Base-by-base conservation (phyloP, 495 filamentous ascomycete species). In the Bacidia gigantensis region DNA sequence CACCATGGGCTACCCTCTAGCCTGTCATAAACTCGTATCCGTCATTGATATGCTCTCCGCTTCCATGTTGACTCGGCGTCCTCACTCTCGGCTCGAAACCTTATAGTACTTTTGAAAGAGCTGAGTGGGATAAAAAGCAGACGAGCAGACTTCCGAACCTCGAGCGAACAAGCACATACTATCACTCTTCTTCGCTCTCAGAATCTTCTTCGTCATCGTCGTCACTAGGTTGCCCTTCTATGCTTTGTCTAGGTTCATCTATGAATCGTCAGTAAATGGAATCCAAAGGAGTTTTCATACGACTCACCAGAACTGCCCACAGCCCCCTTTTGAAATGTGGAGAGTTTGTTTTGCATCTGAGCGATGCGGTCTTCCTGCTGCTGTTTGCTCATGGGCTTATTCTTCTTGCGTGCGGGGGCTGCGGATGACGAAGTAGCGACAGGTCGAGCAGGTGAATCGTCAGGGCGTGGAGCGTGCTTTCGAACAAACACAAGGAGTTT, bases 351-450 rank as follows among this genome's bases (percentile, higher is more conserved):
- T 63, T 82, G 74, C 17, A 98, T 78, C 66, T 85, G 77, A 49
- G 80, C 76, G 62, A 98, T 94, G 58, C 83, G 84, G 9, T 82
- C 79, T 62, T 96, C 89, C 67, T 98, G 92, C 67, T 98, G 90
- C 20, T 69, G 72, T 66, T 89, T 90, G 71, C 84, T 90, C 92
- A 97, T 98, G 0, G 92, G 92, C 74, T 96, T 97, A 69, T 98
- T 95, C 76, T 98, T 98, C 72, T 94, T 95, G 7, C 76, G 65
- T 12, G 77, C 63, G 0, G 78, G 70, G 14, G 75, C 67, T 21
- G 67, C 62, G 55, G 71, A 75, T 23, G 69, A 55, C 60, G 66
- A 38, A 62, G 61, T 35, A 46, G 68, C 55, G 61, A 58, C n/a
- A 60, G 72, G 50, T 60, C 69, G 43, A 57, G 53, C 52, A 50